Conservation (phyloP, 495 filamentous ascomycete genomes). For the Usnea hakonensis region DNA sequence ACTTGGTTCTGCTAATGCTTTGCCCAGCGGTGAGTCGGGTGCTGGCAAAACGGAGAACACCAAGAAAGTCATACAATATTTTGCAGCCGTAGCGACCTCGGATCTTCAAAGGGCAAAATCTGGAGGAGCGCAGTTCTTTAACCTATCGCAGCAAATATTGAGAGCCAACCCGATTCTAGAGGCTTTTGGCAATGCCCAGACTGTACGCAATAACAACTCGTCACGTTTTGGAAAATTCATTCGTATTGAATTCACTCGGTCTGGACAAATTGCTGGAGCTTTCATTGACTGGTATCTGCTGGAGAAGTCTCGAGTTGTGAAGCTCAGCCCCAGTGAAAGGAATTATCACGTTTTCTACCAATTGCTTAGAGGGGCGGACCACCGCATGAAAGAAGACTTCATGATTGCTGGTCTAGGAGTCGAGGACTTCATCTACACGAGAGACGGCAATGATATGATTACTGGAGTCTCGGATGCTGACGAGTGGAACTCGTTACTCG, state of each 20-base stretch:
- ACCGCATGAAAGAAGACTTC: constrained; percentile 62
- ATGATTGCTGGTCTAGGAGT: constrained; percentile 63
- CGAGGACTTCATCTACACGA: constrained; percentile 85
- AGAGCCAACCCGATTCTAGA: constrained; percentile 97
- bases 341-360: constrained; percentile 99
- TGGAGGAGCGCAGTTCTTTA: constrained; percentile 60
- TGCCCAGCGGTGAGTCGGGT: constrained; percentile 75
- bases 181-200: constrained; percentile 97
- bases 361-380: constrained; percentile 74
- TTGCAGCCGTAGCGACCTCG: constrained; percentile 85
- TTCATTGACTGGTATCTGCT: constrained; percentile 98
- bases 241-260: constrained; percentile 85
- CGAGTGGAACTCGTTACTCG: constrained; percentile 83
- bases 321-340: constrained; percentile 73
- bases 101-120: constrained; percentile 63
- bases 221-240: constrained; percentile 99
- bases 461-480: constrained; percentile 82
- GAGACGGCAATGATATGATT: constrained; percentile 83
- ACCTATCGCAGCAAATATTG: constrained; percentile 93
- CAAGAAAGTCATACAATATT: constrained; percentile 98
- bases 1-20: not conserved
- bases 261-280: constrained; percentile 88
- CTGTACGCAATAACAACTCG: constrained; percentile 96
- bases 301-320: constrained; percentile 93
- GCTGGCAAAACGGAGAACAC: constrained; percentile 99